Conservation (phyloP, 352 stramenopile species). For the Pythium apleroticum region DNA sequence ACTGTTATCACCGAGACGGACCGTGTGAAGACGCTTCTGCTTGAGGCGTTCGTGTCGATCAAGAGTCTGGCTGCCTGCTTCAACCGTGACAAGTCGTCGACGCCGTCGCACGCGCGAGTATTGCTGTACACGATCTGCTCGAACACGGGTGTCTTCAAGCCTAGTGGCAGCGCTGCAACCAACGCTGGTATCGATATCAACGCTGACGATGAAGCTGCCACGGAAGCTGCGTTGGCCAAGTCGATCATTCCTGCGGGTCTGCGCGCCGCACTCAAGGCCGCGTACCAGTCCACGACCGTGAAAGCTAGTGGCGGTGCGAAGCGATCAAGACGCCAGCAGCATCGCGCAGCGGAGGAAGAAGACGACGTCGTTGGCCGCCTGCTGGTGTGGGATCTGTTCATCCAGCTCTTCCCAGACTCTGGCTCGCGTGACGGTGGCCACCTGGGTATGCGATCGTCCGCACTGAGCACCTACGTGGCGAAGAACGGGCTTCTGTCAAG, state of each 20-base stretch:
- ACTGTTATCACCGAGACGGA: constrained; percentile 42
- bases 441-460: constrained; percentile 55
- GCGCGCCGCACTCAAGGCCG: constrained; percentile 51
- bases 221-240: constrained; percentile 60
- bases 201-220: constrained; percentile 72
- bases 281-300: constrained; percentile 31
- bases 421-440: constrained; percentile 26
- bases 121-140: constrained; percentile 65
- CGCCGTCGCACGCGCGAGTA: constrained; percentile 43
- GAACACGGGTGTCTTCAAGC: constrained; percentile 43
- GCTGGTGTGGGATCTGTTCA: constrained; percentile 81
- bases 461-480: constrained; percentile 66
- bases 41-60: constrained; percentile 63
- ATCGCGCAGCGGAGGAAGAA: constrained; percentile 31
- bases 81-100: constrained; percentile 48
- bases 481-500: constrained; percentile 59
- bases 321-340: constrained; percentile 48
- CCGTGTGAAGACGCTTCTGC: constrained; percentile 47
- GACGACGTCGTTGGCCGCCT: constrained; percentile 57
- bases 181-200: constrained; percentile 64
- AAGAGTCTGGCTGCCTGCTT: constrained; percentile 63
- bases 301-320: neutral
- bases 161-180: constrained; percentile 12
- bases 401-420: constrained; percentile 70
- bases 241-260: constrained; percentile 67